Conservation (phyloP, 345 rosid genomes). For the Barbarea vulgaris region DNA sequence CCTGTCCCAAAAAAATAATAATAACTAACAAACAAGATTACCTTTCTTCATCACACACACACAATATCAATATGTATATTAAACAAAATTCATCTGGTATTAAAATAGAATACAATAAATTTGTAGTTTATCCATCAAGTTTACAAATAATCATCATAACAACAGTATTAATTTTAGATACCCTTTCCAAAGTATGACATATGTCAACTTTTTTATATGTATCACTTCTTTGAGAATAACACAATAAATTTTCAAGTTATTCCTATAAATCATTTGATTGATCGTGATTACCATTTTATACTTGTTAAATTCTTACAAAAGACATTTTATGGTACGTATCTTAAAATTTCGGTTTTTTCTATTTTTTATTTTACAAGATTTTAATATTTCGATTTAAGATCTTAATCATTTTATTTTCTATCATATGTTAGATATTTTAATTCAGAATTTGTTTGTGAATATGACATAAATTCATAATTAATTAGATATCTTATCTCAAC, state of each 20-base stretch:
- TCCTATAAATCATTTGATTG: background rate
- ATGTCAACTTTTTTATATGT: background rate
- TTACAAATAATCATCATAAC: background rate
- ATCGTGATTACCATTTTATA: background rate
- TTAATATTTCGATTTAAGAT: background rate
- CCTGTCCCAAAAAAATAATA: no score
- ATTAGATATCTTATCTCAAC: conserved; percentile 5
- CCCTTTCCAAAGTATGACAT: no score
- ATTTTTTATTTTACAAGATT: no score
- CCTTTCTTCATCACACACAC: background rate
- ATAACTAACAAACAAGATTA: background rate
- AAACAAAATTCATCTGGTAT: no score
- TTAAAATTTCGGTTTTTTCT: background rate
- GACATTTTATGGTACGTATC: background rate
- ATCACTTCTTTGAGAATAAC: background rate
- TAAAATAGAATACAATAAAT: background rate
- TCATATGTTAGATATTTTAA: background rate
- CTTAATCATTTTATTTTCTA: no score
- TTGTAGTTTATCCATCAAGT: background rate
- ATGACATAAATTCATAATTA: background rate
- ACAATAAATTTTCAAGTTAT: background rate
- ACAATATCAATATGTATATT: no score
- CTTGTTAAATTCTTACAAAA: background rate
- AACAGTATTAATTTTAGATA: no score
- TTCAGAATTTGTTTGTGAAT: background rate